Conservation (phyloP, 2,329 filamentous ascomycete species). For the Chaetomiaceae sp. region DNA sequence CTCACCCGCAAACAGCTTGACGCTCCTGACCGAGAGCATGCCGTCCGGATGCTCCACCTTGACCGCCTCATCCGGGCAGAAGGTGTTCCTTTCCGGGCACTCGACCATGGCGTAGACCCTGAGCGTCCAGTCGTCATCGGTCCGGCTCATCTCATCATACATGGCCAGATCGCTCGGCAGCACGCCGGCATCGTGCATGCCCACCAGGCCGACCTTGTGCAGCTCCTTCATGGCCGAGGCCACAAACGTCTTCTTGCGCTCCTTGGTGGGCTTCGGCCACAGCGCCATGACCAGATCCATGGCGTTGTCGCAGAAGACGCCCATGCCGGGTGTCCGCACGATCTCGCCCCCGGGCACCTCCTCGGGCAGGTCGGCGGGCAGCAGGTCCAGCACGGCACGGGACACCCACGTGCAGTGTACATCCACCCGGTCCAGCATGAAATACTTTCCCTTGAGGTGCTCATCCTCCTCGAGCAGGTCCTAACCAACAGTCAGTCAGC, state of each 20-base stretch:
- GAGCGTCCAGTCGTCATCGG: slow-evolving; percentile 51
- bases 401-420: slow-evolving; percentile 69
- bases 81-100: slow-evolving; percentile 59
- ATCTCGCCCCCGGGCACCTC: slow-evolving; percentile 61
- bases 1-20: slow-evolving; percentile 65
- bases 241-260: slow-evolving; percentile 51
- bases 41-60: slow-evolving; percentile 42
- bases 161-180: slow-evolving; percentile 50
- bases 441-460: slow-evolving; percentile 50
- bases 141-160: slow-evolving; percentile 43
- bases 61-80: slow-evolving; percentile 50
- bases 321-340: slow-evolving; percentile 54
- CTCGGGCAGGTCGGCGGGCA: slow-evolving; percentile 42
- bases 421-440: slow-evolving; percentile 67
- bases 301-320: slow-evolving; percentile 70
- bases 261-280: slow-evolving; percentile 52
- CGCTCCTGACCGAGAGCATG: slow-evolving; percentile 54
- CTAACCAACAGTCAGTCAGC: slow-evolving; percentile 29
- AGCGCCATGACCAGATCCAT: slow-evolving; percentile 56
- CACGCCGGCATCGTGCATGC: slow-evolving; percentile 65
- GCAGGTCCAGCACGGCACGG: slow-evolving; percentile 54
- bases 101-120: slow-evolving; percentile 66
- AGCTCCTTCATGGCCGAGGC: slow-evolving; percentile 57
- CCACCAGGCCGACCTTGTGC: slow-evolving; percentile 61
- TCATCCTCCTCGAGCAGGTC: slow-evolving; percentile 51